A percentile compares a stretch with the other conserved stretches of the same genome.
These are phyloP conservation scores for Stygiomarasmius scandens DNA, from an alignment of 1,284 basidiomycete species.

Conservation along the genomic window DNA sequence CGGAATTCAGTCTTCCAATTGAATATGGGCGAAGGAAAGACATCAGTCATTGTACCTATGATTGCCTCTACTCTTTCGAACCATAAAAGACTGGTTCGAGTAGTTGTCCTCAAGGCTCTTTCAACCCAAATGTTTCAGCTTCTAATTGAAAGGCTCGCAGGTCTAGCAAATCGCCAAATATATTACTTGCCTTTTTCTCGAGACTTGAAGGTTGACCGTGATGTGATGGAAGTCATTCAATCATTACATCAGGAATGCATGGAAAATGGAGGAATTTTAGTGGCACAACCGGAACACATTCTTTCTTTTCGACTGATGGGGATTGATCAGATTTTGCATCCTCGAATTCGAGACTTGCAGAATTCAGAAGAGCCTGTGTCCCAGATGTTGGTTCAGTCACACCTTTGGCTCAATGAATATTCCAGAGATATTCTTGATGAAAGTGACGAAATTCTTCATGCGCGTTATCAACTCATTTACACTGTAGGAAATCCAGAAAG, in stretches of 20 bases:
- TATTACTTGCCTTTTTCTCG: constrained; percentile 55
- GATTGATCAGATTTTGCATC: constrained; percentile 31
- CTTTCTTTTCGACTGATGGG: constrained; percentile 51
- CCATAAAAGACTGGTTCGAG: constrained; percentile 43
- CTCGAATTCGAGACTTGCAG: constrained; percentile 2
- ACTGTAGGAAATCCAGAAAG: constrained; percentile 38
- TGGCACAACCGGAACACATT: constrained; percentile 56
- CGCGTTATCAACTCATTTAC: constrained; percentile 13
- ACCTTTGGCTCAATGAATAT: constrained; percentile 8
- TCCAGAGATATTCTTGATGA: constrained; percentile 19
- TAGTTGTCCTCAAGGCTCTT: constrained; percentile 50
- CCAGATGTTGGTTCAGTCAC: not conserved
- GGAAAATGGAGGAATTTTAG: constrained; percentile 40
- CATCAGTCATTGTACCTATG: constrained; percentile 55
- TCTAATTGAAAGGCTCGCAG: constrained; percentile 44
- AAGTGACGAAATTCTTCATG: constrained; percentile 19
- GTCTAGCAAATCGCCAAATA: constrained; percentile 46
- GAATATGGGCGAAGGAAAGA: constrained; percentile 65
- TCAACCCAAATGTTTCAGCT: constrained; percentile 50
- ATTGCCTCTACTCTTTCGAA: constrained; percentile 42
- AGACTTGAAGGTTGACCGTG: constrained; percentile 26
- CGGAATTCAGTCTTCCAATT: constrained; percentile 48
- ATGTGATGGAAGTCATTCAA: constrained; percentile 21
- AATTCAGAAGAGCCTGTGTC: constrained; percentile 7
- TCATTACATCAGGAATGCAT: constrained; percentile 41